Conservation (phyloP, 306 rosid species). For the Notholithocarpus densiflorus region DNA sequence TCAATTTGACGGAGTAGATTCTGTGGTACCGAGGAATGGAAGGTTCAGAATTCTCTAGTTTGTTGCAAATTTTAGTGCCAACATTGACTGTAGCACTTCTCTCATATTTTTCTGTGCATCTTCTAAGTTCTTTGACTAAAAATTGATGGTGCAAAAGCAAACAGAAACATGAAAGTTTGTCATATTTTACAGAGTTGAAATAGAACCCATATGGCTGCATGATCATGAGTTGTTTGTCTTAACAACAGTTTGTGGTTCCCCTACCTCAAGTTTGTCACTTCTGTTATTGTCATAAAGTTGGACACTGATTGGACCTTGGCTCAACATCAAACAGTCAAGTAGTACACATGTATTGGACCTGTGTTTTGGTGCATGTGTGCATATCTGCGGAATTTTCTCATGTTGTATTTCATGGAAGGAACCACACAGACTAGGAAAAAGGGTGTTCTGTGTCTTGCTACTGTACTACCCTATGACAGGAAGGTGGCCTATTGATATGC, state of each 20-base stretch:
- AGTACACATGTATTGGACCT: not conserved
- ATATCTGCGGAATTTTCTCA: not conserved
- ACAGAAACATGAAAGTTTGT: not conserved
- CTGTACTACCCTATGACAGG: not conserved
- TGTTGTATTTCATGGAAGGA: not conserved
- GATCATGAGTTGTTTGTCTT: conserved; percentile 9
- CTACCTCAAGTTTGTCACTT: conserved; percentile 2
- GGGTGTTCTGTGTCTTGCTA: not conserved
- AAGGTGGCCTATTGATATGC: not conserved
- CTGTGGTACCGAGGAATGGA: conserved; percentile 11
- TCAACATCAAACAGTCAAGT: not conserved
- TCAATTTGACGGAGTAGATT: not conserved
- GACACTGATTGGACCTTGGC: not conserved
- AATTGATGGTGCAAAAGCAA: conserved; percentile 5
- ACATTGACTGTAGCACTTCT: not conserved
- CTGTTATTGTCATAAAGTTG: not conserved
- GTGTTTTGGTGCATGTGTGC: not conserved
- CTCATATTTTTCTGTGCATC: not conserved
- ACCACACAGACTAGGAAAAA: not conserved
- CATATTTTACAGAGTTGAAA: not conserved
- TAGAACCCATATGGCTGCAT: conserved; percentile 5
- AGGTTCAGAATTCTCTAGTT: not conserved
- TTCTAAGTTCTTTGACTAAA: conserved; percentile 2
- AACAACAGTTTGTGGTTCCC: conserved; percentile 18
- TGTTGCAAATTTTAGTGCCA: conserved; percentile 1